Evolutionary conservation across 1,284 basidiomycete genomes (phyloP), one percentile per base, ranked within the genome.

Genomic region (Ganoderma lucidum): DNA sequence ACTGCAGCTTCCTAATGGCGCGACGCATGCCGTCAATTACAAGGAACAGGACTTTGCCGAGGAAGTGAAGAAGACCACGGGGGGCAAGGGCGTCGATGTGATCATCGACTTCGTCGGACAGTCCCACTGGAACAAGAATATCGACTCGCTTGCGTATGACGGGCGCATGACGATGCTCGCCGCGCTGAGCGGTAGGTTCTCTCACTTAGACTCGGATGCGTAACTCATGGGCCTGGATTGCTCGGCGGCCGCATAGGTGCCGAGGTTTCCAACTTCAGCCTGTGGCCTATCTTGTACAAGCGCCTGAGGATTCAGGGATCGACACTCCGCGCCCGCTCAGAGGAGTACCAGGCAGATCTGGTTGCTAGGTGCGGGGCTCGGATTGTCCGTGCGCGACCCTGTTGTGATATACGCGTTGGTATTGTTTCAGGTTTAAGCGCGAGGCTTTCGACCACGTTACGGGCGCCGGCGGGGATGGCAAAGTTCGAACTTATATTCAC

Each of bases 81-180:
- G 82, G 51, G 86, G 85, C 45, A 87, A 88, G 72, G 94, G 94
- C 28, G 93, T 91, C 15, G 86, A 96, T 80, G 88, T 98, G 35
- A 84, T 98, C 62, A 87, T 99, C 75, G 97, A 99, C 81, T 95
- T 97, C 75, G 91, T 96, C 61, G 95, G 94, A 32, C 89, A 88
- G 73, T 90, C 86, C 45, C 96, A 98, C 81, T 97, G 93, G 86
- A 83, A 87, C 59, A 88, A 90, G 80, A 99, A 99, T 80, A 83
- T 99, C 53, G 86, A 90, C 19, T 85, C 90, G 2, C 81, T 98
- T 61, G 92, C 90, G 12, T 75, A 88, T 53, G 96, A 97, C 78
- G 96, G 95, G 2, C 85, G 91, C 30, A 91, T 97, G 88, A 90
- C 86, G 3, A 81, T 93, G 75, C 82, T 93, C 58, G 88, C 87